phyloP scores from a whole-genome alignment of 164 flowering plant species.

The Piper betle region DNA sequence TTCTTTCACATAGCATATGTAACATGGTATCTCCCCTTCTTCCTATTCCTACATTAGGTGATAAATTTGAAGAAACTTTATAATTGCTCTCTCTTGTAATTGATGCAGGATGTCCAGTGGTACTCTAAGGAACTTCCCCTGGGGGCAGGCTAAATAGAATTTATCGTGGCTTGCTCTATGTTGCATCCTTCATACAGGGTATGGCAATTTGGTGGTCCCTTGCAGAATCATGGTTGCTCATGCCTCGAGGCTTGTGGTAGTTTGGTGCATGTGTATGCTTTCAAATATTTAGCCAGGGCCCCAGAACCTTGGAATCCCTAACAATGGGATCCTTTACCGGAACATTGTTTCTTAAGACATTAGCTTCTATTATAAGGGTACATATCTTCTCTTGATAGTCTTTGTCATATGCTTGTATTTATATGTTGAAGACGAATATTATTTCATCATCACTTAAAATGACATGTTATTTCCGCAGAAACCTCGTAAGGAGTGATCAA shows the following conservation, averaged over 20 bases:
- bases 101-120: not conserved
- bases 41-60: not conserved
- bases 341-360: too few species aligned
- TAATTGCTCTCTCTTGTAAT: too few species aligned
- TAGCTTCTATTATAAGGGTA: too few species aligned
- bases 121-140: not conserved
- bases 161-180: not conserved
- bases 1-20: constrained; percentile 47
- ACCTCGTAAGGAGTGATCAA: too few species aligned
- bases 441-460: too few species aligned
- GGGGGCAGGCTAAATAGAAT: not conserved
- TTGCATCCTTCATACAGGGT: not conserved
- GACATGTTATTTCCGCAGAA: too few species aligned
- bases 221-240: not conserved
- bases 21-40: constrained; percentile 26
- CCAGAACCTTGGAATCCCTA: too few species aligned
- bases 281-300: too few species aligned
- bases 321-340: too few species aligned
- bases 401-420: too few species aligned
- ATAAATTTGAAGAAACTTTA: not conserved
- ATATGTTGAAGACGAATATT: too few species aligned
- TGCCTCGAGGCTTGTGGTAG: not conserved
- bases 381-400: too few species aligned
- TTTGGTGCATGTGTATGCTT: not conserved
- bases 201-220: not conserved